Percentiles rank a stretch among this genome's conserved stretches.
Conservation (phyloP, 257 asterid genomes). For the Solanum medicagineum region DNA sequence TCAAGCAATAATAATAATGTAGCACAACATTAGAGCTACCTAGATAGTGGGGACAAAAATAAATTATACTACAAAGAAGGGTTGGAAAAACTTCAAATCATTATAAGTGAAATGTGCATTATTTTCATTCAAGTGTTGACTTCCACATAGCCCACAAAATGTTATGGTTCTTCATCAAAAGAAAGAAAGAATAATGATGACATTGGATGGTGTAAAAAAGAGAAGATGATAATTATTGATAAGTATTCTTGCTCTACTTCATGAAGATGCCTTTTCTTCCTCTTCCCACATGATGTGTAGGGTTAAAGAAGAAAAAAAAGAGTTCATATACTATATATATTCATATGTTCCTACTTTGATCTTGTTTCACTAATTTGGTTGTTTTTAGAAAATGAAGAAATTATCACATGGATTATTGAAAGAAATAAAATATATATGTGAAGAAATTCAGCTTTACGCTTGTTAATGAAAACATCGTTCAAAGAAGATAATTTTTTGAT, state of each 20-base stretch:
- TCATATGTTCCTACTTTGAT: not conserved
- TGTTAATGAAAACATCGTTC: not conserved
- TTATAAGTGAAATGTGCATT: not conserved
- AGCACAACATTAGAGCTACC: not conserved
- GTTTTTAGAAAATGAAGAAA: not conserved
- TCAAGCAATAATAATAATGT: not conserved
- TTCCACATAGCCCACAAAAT: conserved; percentile 3
- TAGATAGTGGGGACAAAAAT: not conserved
- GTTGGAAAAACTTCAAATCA: conserved; percentile 6
- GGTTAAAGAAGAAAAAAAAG: not conserved
- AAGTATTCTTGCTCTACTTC: not conserved
- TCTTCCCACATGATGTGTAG: conserved; percentile 8
- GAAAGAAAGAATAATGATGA: not conserved
- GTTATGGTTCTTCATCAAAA: not conserved
- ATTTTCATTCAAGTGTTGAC: conserved; percentile 7
- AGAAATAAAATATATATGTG: not conserved
- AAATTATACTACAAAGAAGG: not conserved
- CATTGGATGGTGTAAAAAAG: conserved; percentile 1
- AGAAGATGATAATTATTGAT: not conserved
- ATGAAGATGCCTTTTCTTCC: conserved; percentile 9
- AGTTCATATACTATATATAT: not conserved
- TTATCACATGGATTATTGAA: not conserved
- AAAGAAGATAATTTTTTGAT: not conserved
- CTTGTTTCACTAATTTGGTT: not conserved
- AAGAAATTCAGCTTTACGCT: not conserved